Evolutionary conservation across 2,329 filamentous ascomycete genomes (phyloP), one percentile per base, ranked within the genome.

Genomic region (Botrytis pseudocinerea): DNA sequence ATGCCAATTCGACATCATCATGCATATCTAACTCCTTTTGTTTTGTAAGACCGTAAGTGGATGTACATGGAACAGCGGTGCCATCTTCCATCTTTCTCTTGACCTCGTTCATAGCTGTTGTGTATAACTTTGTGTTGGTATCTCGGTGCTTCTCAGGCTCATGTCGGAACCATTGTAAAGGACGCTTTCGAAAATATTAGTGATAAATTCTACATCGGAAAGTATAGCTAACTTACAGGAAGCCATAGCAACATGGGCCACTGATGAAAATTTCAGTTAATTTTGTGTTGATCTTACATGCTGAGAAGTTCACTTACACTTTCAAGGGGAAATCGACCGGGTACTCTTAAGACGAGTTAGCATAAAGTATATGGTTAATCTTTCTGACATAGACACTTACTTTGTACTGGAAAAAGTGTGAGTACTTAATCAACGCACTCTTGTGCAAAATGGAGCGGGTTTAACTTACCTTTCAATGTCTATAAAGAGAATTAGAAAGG

Each of bases 21-120:
- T 61, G 25, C 59, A 61, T 61, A 35, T 40, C 59, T 61, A 61
- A 40, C 38, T 61, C 59, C 35, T 61, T 61, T 38, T 61, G 59
- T n/a, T 61, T 61, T 10, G 59, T 61, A n/a, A 61, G 22, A 61
- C 59, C 59, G n/a, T 61, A 61, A 61, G 59, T 61, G 12, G 59
- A 61, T 61, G 59, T 61, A 22, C 59, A 61, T 61, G 59, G 59
- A 22, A 61, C 59, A 25, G 59, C 59, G 22, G 59, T 61, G 35
- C 59, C 59, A 40, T 61, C 59, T 61, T 40, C 10, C 35, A 61
- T 61, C 22, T 61, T 61, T 18, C 35, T 14, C 14, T 61, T 61
- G 2, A 61, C 59, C 59, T 61, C 59, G 22, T 40, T 61, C 59
- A 61, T 61, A n/a, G 59, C 35, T 38, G 59, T 61, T 38, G 59